Evolutionary conservation across 2,329 filamentous ascomycete genomes (phyloP), one percentile per base, ranked within the genome.

Genomic region (Fusarium coffeatum): DNA sequence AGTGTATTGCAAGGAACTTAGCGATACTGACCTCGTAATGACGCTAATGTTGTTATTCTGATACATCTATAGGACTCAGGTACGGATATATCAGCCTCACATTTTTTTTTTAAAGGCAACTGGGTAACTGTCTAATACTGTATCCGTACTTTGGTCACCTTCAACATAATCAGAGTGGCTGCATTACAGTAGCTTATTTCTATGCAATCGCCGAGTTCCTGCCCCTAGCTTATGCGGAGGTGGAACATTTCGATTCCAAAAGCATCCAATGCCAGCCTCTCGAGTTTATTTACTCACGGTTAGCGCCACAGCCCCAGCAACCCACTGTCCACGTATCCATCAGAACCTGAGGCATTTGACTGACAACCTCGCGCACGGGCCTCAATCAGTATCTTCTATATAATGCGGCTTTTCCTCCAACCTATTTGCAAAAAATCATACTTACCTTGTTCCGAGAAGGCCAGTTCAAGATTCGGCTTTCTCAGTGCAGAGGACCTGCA

Each of bases 401-500:
- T 77, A 82, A 54, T 2, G 3, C 11, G 46, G 16, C 41, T 53
- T 34, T 25, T 34, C 34, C 61, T 25, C 53, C 8, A 11, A 1
- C 40, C 74, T 54, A 55, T 76, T 78, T 72, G 67, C 73, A 69
- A 72, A 76, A 83, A 79, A 80, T 84, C 81, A 85, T 85, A 86
- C 84, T 86, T 86, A 86, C 83, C 83, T 86, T 85, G 80, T 80
- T 80, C 76, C 77, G 79, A 78, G 72, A 66, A 74, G 69, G 74
- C 78, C 77, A 76, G 83, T 77, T 86, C 84, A 85, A 77, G 82
- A 84, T 79, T 79, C 71, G 79, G 76, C 74, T 74, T 63, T 68
- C 74, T 78, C 79, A 85, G 80, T 76, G 73, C 76, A 80, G 82
- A 78, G 81, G 79, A 80, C 83, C 84, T 86, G 83, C 84, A 86